A percentile compares a stretch with the other conserved stretches of the same genome.
Evolutionary conservation across 495 filamentous ascomycete genomes (phyloP).

Genomic region (Pseudoneurospora amorphoporcata): DNA sequence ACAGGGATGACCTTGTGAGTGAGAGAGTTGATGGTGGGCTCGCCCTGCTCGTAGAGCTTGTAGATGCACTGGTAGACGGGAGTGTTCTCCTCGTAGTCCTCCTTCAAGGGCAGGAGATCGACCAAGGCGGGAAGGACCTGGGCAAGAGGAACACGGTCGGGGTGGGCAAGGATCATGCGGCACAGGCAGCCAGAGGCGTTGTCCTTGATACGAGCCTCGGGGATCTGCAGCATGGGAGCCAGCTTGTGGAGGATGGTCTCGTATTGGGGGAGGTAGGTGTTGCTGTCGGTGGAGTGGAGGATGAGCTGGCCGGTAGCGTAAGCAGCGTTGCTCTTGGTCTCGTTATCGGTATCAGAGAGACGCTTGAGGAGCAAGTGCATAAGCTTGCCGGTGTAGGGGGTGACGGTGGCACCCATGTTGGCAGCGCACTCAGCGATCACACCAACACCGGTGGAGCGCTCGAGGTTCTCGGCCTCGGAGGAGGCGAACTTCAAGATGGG

Average conservation of each 20-base stretch:
- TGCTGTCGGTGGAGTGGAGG: slow-evolving; percentile 61
- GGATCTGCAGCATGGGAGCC: slow-evolving; percentile 68
- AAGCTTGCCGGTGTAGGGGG: slow-evolving; percentile 63
- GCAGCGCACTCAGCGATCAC: slow-evolving; percentile 86
- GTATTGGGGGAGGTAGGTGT: slow-evolving; percentile 62
- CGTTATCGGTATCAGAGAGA: slow-evolving; percentile 77
- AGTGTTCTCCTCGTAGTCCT: slow-evolving; percentile 95
- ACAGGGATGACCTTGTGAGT: slow-evolving; percentile 70
- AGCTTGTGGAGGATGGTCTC: slow-evolving; percentile 68
- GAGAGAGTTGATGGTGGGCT: slow-evolving; percentile 61
- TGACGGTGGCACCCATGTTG: slow-evolving; percentile 68
- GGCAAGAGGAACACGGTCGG: slow-evolving; percentile 63
- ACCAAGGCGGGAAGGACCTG: slow-evolving; percentile 77
- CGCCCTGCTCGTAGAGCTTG: slow-evolving; percentile 66
- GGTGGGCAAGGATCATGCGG: slow-evolving; percentile 81
- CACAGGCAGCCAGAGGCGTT: slow-evolving; percentile 89
- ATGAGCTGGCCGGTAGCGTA: slow-evolving; percentile 81
- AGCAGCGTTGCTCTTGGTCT: slow-evolving; percentile 89
- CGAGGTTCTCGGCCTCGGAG: slow-evolving; percentile 63
- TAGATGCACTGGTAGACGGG: slow-evolving; percentile 82
- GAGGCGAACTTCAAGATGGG: slow-evolving; percentile 78
- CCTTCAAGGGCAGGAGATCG: slow-evolving; percentile 72
- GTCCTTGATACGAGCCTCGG: slow-evolving; percentile 71
- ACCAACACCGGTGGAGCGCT: slow-evolving; percentile 82
- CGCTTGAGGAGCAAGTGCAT: slow-evolving; percentile 79